Percentiles rank a stretch among this genome's conserved stretches.
phyloP scores from a whole-genome alignment of 2,329 filamentous ascomycete species.

The Orbilia brochopaga region DNA sequence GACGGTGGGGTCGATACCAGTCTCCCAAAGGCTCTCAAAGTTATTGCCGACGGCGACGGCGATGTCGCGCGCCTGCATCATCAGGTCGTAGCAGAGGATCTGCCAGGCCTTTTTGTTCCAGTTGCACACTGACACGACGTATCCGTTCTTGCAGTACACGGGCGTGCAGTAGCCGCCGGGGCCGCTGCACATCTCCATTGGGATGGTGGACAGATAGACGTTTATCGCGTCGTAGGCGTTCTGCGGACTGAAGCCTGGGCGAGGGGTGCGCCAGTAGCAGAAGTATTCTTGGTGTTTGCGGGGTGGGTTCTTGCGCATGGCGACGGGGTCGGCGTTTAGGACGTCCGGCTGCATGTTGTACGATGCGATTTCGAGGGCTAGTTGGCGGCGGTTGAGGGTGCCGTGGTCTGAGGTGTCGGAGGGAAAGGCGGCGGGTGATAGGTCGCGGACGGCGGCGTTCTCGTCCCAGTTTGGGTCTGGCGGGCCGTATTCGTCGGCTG shows the following conservation, averaged over 20 bases:
- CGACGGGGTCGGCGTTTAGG: slow-evolving; percentile 3
- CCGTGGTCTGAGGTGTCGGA: neutral
- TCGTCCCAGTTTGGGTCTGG: slow-evolving; percentile 17
- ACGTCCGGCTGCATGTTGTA: slow-evolving; percentile 27
- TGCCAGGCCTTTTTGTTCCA: slow-evolving; percentile 25
- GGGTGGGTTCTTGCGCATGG: slow-evolving; percentile 21
- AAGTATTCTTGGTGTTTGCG: slow-evolving; percentile 35
- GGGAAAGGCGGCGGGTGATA: slow-evolving; percentile 8
- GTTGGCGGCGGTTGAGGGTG: neutral
- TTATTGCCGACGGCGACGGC: slow-evolving; percentile 18
- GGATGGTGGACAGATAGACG: neutral
- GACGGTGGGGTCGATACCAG: neutral
- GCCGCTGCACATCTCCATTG: slow-evolving; percentile 20
- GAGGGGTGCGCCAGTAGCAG: slow-evolving; percentile 36
- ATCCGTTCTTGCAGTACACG: slow-evolving; percentile 11
- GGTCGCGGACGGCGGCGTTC: slow-evolving; percentile 13
- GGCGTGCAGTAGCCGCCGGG: slow-evolving; percentile 35
- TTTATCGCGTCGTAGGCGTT: neutral
- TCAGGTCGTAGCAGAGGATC: slow-evolving; percentile 11
- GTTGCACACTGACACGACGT: slow-evolving; percentile 26
- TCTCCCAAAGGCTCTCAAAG: slow-evolving; percentile 11
- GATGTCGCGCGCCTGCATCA: slow-evolving; percentile 18
- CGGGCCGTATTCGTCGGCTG: neutral
- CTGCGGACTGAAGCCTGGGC: neutral
- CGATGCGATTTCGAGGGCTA: slow-evolving; percentile 9